Base-by-base conservation (phyloP, 2,329 filamentous ascomycete species). In the Thielaviopsis euricoi region DNA sequence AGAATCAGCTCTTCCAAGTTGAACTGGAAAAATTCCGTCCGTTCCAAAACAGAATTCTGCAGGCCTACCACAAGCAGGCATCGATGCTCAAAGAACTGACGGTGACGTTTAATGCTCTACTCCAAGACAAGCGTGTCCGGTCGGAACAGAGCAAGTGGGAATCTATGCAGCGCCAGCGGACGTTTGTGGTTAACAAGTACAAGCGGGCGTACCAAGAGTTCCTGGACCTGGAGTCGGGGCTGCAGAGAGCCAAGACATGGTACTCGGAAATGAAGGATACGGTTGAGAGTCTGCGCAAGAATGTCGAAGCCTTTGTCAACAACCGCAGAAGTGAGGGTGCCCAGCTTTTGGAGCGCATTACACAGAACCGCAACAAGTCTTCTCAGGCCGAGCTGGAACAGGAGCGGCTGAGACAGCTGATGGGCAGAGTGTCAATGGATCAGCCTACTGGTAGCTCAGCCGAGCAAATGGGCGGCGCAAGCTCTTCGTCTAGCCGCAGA, bases 21-120 rank as follows among this genome's bases (percentile, higher is more conserved):
- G 93, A 98, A 70, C 77, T 98, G n/a, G 91, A 97, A 71, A 98
- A 98, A 69, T 98, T 96, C 71, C 78, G 89, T 49, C 86, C 89
- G 26, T 88, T 96, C 65, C 93, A 97, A 67, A 95, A 86, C 65
- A 83, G 93, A 37, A 79, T 98, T 17, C 74, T 95, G 9, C 89
- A 96, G 69, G 90, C 93, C 15, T 94, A 89, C 62, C 93, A 98
- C 71, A 98, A 96, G 71, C 93, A 98, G 69, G 83, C 87, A 0
- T 85, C 88, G 0, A 73, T 98, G 57, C 89, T 98, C 82, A 97
- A 97, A 70, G 93, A 98, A 64, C 77, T 98, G 52, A 95, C 89
- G 0, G 79, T 81, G 43, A 83, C 86, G 0, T 97, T 97, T 70
- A 91, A 90, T 65, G 82, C 85, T 60, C 76, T 98, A 7, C 73